Base-by-base conservation (phyloP, 192 early-diverging fungal genomes). In the Coemansia sp. region DNA sequence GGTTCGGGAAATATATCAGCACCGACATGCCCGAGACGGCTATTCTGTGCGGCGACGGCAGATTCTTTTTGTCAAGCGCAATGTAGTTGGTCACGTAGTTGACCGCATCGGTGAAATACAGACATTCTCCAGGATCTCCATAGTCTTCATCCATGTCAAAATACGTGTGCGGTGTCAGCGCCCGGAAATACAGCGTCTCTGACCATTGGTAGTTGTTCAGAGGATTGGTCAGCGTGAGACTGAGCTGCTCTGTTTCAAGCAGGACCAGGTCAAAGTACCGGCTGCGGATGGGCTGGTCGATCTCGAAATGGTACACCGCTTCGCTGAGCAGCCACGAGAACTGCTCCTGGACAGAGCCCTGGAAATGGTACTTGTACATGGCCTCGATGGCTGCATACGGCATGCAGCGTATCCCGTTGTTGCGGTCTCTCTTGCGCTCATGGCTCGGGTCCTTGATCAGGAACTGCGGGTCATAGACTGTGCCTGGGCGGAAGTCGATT, bases 211-310 rank as follows among this genome's bases (percentile, higher is more conserved):
- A 22, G 0, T 51, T 28, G 6, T 28, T 38, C 34, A 67, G 65
- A 18, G 45, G 52, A 22, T 67, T 57, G 20, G 17, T 54, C 3
- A 52, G 54, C 0, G 17, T 12, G 8, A 58, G 60, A 4, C 17
- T n/a, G 4, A 71, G 11, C 9, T 51, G 43, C 2, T 57, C 65
- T 5, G 65, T 41, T 34, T 78, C 76, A 4, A 78, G 34, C n/a
- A 78, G n/a, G n/a, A 60, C 22, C 39, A 61, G 18, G 18, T 78
- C 76, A 63, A 72, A 78, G 56, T 66, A 72, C 22, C 70, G 70
- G 58, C 58, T 39, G 18, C 70, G 66, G 7, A 72, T 51, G 17
- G 2, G 59, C 53, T 51, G 22, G 28, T 77, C 75, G n/a, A 69
- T 51, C 15, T 69, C 58, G 20, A 72, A 68, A 51, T 67, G 64